Evolutionary conservation across 805 yeast species (phyloP).

Genomic region (Wickerhamiella azyma): DNA sequence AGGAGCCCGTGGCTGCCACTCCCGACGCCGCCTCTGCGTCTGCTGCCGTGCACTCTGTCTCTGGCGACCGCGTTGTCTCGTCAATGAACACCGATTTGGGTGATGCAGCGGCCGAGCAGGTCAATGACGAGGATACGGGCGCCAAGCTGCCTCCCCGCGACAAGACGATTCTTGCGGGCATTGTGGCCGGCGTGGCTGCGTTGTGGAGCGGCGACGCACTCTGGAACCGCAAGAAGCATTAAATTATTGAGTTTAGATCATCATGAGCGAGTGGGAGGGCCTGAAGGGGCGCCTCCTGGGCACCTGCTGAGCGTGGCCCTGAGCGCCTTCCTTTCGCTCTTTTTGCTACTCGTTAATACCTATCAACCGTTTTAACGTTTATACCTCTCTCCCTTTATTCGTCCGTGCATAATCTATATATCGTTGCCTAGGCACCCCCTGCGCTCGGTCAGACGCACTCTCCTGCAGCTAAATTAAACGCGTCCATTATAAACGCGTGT

Average conservation of each 20-base stretch:
- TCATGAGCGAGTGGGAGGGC: too few species aligned
- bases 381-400: too few species aligned
- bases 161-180: constrained; percentile 22
- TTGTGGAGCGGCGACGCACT: constrained; percentile 27
- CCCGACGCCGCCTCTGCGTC: constrained; percentile 15
- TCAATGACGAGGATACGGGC: constrained; percentile 9
- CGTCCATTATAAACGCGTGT: too few species aligned
- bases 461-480: too few species aligned
- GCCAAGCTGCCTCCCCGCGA: constrained; percentile 22
- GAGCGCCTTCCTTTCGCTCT: too few species aligned
- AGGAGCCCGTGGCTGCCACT: constrained; percentile 2
- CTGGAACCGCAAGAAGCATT: constrained; percentile 11
- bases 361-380: too few species aligned
- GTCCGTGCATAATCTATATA: too few species aligned
- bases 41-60: constrained; percentile 17
- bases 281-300: too few species aligned
- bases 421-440: too few species aligned
- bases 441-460: too few species aligned
- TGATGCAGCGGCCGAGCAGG: constrained; percentile 12
- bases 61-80: constrained; percentile 15
- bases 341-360: too few species aligned
- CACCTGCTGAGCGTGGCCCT: too few species aligned
- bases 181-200: constrained; percentile 24
- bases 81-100: constrained; percentile 21
- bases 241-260: neutral